Base-by-base conservation (phyloP, 2,329 filamentous ascomycete species). In the Aspergillus ochraceus region DNA sequence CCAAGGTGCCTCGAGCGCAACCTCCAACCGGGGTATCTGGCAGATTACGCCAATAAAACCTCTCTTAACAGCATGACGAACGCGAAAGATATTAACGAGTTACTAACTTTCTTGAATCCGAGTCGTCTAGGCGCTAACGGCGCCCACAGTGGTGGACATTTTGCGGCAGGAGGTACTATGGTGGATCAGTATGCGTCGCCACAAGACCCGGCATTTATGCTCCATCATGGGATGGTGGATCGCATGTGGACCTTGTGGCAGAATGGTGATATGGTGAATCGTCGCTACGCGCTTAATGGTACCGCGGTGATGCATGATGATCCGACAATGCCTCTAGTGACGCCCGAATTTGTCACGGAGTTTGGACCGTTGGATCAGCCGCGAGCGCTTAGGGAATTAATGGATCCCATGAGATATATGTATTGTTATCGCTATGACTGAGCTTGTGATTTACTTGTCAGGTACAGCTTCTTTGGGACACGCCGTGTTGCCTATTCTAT, bases 141-240 rank as follows among this genome's bases (percentile, higher is more conserved):
- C 4, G 32, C 62, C 0, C 62, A 64, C 36, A 55, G 49, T 1
- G 60, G 30, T 8, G 62, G 57, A 1, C 62, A 64, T 50, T 17
- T 47, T 4, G n/a, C 54, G 9, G 29, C 62, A 2, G 62, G 62
- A 1, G 49, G 47, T 3, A 56, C 54, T 4, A 60, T 64, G 60
- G n/a, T 14, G 19, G 62, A 64, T 55, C 49, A 55, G n/a, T 64
- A 55, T 56, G 26, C 60, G 17, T 54, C 52, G 8, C 54, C 57
- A 24, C 62, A 64, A 45, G 62, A 64, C 19, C 62, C 62, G 11
- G 26, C 54, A 2, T 64, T 64, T 22, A 58, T 58, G 51, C 29
- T 62, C n/a, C 62, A 64, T 36, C 62, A 64, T 58, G 57, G 39
- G 6, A 58, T 58, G 55, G 55, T 62, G 19, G 62, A 64, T 36